phyloP scores from a whole-genome alignment of 2,329 filamentous ascomycete species.

The Colletotrichum higginsianum region DNA sequence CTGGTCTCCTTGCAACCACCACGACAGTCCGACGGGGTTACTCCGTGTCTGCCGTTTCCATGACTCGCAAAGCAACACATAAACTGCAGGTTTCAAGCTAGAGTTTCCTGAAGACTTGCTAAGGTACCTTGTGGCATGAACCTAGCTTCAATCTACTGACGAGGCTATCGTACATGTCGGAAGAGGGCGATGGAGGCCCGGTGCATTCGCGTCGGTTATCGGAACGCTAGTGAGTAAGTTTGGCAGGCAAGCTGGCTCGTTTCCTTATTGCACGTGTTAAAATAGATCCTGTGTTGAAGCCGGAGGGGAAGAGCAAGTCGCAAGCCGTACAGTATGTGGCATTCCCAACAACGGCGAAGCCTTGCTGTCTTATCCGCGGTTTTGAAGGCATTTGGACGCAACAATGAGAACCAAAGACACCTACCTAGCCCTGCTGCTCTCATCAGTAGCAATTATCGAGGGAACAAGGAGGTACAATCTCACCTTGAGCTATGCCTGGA shows the following conservation, averaged over 20 bases:
- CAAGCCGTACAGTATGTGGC: neutral
- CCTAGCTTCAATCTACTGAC: neutral
- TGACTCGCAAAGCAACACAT: no score
- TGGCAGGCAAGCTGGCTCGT: no score
- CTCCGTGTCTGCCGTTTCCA: no score
- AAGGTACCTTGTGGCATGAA: no score
- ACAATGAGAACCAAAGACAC: neutral
- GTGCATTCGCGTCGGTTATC: neutral
- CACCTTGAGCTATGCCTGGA: slow-evolving; percentile 26
- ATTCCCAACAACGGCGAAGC: neutral
- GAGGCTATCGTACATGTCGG: neutral
- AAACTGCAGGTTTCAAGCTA: no score
- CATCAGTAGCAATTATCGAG: neutral
- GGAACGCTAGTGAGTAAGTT: neutral
- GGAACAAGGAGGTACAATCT: slow-evolving; percentile 21
- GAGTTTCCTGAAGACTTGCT: no score
- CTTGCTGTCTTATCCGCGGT: neutral
- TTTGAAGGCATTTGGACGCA: neutral
- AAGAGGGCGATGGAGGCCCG: neutral
- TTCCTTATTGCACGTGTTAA: neutral
- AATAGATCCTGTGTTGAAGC: no score
- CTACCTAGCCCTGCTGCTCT: neutral
- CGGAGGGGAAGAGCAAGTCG: neutral
- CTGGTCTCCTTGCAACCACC: no score
- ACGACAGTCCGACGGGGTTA: no score